Percentiles rank a stretch among this genome's conserved stretches.
phyloP scores from a whole-genome alignment of 495 filamentous ascomycete genomes.

The Penicillium crystallinum region DNA sequence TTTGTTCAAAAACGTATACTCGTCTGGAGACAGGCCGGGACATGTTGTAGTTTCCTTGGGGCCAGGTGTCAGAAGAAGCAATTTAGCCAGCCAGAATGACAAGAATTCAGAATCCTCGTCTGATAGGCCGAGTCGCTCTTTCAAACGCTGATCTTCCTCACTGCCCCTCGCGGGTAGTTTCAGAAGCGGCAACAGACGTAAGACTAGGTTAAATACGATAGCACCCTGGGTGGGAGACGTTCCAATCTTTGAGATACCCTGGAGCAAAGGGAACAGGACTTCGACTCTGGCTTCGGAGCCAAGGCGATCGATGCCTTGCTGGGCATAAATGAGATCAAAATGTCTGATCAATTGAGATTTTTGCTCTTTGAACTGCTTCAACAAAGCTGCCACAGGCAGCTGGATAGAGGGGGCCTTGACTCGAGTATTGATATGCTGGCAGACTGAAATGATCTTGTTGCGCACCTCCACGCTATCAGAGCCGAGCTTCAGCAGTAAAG shows the following conservation, averaged over 20 bases:
- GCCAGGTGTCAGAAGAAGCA: constrained; percentile 62
- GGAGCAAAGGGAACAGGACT: constrained; percentile 65
- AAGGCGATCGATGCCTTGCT: constrained; percentile 76
- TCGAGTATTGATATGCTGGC: constrained; percentile 75
- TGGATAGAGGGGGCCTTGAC: constrained; percentile 65
- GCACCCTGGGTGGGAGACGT: constrained; percentile 58
- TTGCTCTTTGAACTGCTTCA: constrained; percentile 86
- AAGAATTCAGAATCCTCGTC: constrained; percentile 69
- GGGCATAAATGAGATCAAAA: constrained; percentile 84
- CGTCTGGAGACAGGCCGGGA: constrained; percentile 63
- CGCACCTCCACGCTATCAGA: constrained; percentile 77
- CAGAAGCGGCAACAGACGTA: constrained; percentile 68
- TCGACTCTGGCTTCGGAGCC: constrained; percentile 55
- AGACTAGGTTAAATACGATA: constrained; percentile 75
- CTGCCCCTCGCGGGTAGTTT: constrained; percentile 69
- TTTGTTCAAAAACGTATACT: constrained; percentile 66
- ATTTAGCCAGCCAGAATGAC: constrained; percentile 70
- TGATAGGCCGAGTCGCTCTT: constrained; percentile 60
- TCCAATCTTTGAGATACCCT: constrained; percentile 64
- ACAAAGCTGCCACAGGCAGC: constrained; percentile 73
- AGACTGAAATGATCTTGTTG: constrained; percentile 69
- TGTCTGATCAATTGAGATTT: constrained; percentile 69
- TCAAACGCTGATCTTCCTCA: constrained; percentile 66
- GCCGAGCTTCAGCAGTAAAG: constrained; percentile 76
- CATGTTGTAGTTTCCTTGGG: constrained; percentile 43